These are phyloP conservation scores for Hypoxylon sp. DNA, from an alignment of 2,329 filamentous ascomycete species.

Conservation along the genomic window DNA sequence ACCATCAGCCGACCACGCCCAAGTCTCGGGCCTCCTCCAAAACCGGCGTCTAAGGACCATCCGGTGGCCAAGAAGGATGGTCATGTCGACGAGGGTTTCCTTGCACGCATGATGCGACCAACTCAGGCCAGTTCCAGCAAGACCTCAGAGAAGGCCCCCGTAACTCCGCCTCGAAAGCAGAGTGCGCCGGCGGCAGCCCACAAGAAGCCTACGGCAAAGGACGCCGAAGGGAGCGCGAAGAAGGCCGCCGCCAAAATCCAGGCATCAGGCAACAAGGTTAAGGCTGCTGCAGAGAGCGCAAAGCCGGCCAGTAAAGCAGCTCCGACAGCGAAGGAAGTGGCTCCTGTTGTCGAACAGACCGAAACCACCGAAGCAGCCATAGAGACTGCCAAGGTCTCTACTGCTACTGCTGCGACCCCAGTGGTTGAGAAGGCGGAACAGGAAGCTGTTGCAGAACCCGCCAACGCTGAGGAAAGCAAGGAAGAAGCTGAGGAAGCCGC, in stretches of 20 bases:
- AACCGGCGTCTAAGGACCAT: slow-evolving; percentile 66
- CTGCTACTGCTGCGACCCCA: slow-evolving; percentile 39
- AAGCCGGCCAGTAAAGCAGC: slow-evolving; percentile 44
- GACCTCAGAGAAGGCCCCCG: slow-evolving; percentile 71
- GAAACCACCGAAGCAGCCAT: slow-evolving; percentile 45
- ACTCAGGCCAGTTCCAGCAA: slow-evolving; percentile 79
- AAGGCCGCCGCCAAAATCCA: slow-evolving; percentile 49
- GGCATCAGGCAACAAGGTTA: slow-evolving; percentile 46
- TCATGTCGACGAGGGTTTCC: slow-evolving; percentile 77
- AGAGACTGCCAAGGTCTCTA: slow-evolving; percentile 42
- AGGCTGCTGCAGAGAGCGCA: slow-evolving; percentile 37
- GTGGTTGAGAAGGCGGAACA: slow-evolving; percentile 42
- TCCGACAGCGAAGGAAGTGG: slow-evolving; percentile 49
- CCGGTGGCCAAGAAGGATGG: slow-evolving; percentile 65
- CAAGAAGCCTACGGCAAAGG: slow-evolving; percentile 44
- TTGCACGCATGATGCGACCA: slow-evolving; percentile 86
- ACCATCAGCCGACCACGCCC: slow-evolving; percentile 63
- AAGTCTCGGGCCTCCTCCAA: slow-evolving; percentile 71
- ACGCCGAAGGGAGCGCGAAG: slow-evolving; percentile 47
- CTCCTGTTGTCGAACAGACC: slow-evolving; percentile 43
- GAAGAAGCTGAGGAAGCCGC: slow-evolving; percentile 11
- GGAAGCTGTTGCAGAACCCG: slow-evolving; percentile 26
- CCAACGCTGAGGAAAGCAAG: slow-evolving; percentile 14
- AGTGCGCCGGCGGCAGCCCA: slow-evolving; percentile 30
- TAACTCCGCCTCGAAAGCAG: slow-evolving; percentile 65